Conservation (phyloP, 1,139 yeast species). For the Zygoascus hellenicus region DNA sequence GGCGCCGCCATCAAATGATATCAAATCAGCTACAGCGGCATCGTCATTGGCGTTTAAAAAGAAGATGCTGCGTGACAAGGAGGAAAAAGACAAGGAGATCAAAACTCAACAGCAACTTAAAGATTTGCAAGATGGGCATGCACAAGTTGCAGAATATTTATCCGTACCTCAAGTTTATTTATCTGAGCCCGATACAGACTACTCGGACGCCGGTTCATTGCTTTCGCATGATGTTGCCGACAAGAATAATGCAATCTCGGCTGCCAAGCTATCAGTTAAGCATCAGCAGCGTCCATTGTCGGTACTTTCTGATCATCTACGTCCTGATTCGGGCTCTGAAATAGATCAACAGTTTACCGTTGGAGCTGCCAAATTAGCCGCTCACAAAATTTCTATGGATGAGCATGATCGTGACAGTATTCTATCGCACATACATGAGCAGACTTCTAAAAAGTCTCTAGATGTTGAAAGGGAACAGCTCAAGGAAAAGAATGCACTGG, state of each 20-base stretch:
- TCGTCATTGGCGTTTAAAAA: conserved; percentile 13
- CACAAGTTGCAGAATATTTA: background rate
- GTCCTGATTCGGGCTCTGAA: background rate
- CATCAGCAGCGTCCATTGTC: conserved; percentile 3
- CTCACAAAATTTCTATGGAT: background rate
- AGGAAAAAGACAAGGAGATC: conserved; percentile 5
- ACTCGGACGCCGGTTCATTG: conserved; percentile 3
- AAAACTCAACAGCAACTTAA: conserved; percentile 5
- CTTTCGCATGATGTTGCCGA: conserved; percentile 6
- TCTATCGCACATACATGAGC: background rate
- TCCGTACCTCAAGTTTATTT: background rate
- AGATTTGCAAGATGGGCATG: conserved; percentile 2
- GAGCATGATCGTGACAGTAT: conserved; percentile 1
- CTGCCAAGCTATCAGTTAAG: background rate
- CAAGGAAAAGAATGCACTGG: conserved; percentile 18
- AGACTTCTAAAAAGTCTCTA: background rate
- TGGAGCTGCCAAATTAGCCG: conserved; percentile 9
- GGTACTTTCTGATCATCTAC: background rate
- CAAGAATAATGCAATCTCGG: conserved; percentile 5
- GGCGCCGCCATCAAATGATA: background rate
- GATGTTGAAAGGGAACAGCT: background rate
- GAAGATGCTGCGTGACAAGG: conserved; percentile 3
- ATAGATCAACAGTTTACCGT: conserved; percentile 1
- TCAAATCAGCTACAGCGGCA: conserved; percentile 8
- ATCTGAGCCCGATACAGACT: conserved; percentile 7